Conservation (phyloP, 2,329 filamentous ascomycete species). For the Fusarium heterosporum region DNA sequence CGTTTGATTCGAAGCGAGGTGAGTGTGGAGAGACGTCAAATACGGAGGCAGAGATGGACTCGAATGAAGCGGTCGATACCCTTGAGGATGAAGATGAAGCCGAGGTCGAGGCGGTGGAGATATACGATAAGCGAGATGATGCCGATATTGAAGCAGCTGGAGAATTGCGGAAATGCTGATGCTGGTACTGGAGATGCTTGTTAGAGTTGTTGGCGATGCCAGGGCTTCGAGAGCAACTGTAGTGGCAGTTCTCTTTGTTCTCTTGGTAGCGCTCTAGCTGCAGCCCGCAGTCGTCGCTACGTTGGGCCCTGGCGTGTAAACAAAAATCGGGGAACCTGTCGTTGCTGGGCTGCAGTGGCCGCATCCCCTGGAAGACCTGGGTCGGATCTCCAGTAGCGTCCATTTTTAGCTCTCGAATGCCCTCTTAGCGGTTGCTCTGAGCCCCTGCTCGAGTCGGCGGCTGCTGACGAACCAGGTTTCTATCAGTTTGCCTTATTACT, state of each 20-base stretch:
- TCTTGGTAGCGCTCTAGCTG: conserved; percentile 15
- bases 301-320: conserved; percentile 52
- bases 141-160: conserved; percentile 41
- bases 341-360: conserved; percentile 53
- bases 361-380: conserved; percentile 43
- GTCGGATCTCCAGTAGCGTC: conserved; percentile 32
- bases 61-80: conserved; percentile 41
- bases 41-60: conserved; percentile 20
- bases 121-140: conserved; percentile 44
- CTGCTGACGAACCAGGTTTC: conserved; percentile 5
- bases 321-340: conserved; percentile 58
- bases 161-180: conserved; percentile 46
- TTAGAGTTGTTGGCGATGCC: conserved; percentile 25
- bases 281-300: conserved; percentile 24
- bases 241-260: conserved; percentile 15
- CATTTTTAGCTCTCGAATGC: conserved; percentile 38
- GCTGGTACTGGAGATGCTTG: conserved; percentile 42
- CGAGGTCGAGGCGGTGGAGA: conserved; percentile 41
- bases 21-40: conserved; percentile 30
- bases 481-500: conserved; percentile 6
- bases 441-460: conserved; percentile 12
- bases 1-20: conserved; percentile 18
- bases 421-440: conserved; percentile 26
- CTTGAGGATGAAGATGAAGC: conserved; percentile 38
- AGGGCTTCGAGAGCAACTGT: conserved; percentile 8